Percentiles rank a stretch among this genome's conserved stretches.
These are phyloP conservation scores for Hondaea fermentalgiana DNA, from an alignment of 108 stramenopile genomes.

Conservation along the genomic window DNA sequence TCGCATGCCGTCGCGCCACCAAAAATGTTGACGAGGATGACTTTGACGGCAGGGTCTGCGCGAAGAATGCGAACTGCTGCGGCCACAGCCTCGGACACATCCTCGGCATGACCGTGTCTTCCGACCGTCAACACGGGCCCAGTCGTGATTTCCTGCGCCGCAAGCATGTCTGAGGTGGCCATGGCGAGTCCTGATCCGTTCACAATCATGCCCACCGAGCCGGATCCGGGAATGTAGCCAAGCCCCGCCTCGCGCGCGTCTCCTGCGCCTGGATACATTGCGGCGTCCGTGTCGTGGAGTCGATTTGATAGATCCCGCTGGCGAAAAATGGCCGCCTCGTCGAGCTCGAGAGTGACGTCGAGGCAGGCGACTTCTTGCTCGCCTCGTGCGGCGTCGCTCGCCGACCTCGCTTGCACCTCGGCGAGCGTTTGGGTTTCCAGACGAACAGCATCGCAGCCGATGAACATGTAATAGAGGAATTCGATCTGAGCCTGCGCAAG, in stretches of 20 bases:
- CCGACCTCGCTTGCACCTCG: conserved; percentile 44
- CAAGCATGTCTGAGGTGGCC: conserved; percentile 78
- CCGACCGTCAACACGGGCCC: conserved; percentile 77
- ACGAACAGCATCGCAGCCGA: conserved; percentile 66
- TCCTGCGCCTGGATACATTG: conserved; percentile 78
- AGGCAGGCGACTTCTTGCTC: conserved; percentile 57
- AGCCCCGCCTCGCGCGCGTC: conserved; percentile 57
- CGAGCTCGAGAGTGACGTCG: conserved; percentile 86
- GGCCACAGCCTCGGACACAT: conserved; percentile 25
- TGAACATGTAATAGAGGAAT: conserved; percentile 70
- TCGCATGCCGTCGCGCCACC: conserved; percentile 77
- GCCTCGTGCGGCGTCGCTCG: background rate
- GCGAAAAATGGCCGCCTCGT: conserved; percentile 74
- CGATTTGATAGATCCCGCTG: conserved; percentile 62
- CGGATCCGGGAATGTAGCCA: conserved; percentile 72
- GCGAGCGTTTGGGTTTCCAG: conserved; percentile 88
- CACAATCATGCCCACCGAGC: conserved; percentile 77
- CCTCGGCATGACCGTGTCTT: conserved; percentile 40
- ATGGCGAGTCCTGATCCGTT: conserved; percentile 80
- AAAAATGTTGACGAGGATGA: conserved; percentile 73
- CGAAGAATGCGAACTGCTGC: conserved; percentile 54
- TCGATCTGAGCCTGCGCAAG: conserved; percentile 57
- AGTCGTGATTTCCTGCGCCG: conserved; percentile 62
- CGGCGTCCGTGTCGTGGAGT: conserved; percentile 49
- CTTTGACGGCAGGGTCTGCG: conserved; percentile 52